phyloP scores from a whole-genome alignment of 192 early-diverging fungal genomes.

The Coemansia sp. region DNA sequence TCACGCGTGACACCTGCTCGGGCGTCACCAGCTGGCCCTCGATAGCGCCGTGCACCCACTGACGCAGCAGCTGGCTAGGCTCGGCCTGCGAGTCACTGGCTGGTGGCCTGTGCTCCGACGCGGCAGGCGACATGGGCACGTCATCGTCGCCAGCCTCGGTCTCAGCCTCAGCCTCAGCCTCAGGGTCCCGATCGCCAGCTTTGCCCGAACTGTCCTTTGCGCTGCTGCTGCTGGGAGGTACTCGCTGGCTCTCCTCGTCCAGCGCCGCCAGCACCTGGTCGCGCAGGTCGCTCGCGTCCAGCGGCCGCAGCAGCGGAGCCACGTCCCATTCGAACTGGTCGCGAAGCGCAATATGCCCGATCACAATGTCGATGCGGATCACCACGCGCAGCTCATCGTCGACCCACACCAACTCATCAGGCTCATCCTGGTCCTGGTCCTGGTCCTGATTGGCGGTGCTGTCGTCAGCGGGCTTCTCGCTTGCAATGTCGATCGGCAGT shows the following conservation, averaged over 20 bases:
- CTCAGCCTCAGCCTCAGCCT: neutral
- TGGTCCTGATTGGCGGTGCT: neutral
- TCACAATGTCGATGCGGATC: conserved; percentile 86
- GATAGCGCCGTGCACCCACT: conserved; percentile 41
- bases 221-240: neutral
- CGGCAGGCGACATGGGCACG: conserved; percentile 4
- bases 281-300: conserved; percentile 19
- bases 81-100: neutral
- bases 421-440: neutral
- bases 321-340: conserved; percentile 98
- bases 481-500: no score
- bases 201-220: neutral
- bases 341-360: conserved; percentile 77
- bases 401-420: conserved; percentile 26
- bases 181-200: neutral
- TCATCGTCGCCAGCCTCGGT: conserved; percentile 1
- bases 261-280: conserved; percentile 13
- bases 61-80: neutral
- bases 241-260: neutral
- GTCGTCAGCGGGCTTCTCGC: no score
- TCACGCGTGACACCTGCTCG: conserved; percentile 81
- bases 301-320: conserved; percentile 48
- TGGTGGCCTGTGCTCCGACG: neutral
- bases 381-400: conserved; percentile 72
- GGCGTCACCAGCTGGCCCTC: conserved; percentile 56